Evolutionary conservation across 169 alveolate genomes (phyloP).

Genomic region (Cryptosporidium ubiquitum): DNA sequence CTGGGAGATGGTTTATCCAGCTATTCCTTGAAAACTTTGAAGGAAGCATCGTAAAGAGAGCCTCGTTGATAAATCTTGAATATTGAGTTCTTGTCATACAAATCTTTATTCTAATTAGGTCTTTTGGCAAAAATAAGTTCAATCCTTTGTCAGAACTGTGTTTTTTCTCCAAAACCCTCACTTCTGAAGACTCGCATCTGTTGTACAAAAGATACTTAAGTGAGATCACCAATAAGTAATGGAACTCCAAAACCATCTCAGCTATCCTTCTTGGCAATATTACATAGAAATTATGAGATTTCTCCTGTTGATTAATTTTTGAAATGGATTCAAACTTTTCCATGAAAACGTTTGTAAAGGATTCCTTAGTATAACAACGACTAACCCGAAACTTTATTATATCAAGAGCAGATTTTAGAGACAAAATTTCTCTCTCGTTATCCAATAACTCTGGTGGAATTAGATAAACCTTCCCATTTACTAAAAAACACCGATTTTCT

Average conservation of each 20-base stretch:
- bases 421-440: no score
- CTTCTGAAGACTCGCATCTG: background rate
- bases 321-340: constrained; percentile 35
- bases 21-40: constrained; percentile 4
- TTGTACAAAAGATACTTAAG: constrained; percentile 3
- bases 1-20: background rate
- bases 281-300: constrained; percentile 30
- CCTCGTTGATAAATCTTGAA: constrained; percentile 41
- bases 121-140: background rate
- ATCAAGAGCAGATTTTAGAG: background rate
- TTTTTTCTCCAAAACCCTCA: background rate
- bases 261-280: constrained; percentile 40
- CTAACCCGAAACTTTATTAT: background rate
- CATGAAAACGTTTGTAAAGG: constrained; percentile 21
- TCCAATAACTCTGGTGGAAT: constrained; percentile 9
- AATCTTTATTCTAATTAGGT: constrained; percentile 15
- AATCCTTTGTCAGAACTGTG: background rate
- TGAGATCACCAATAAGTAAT: constrained; percentile 15
- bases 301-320: constrained; percentile 23
- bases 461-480: constrained; percentile 19
- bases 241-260: constrained; percentile 13
- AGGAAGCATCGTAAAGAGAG: constrained; percentile 16
- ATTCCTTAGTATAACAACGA: background rate
- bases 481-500: constrained; percentile 43
- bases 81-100: constrained; percentile 69